Evolutionary conservation across 1,284 basidiomycete species (phyloP).

Genomic region (Moesziomyces antarcticus): DNA sequence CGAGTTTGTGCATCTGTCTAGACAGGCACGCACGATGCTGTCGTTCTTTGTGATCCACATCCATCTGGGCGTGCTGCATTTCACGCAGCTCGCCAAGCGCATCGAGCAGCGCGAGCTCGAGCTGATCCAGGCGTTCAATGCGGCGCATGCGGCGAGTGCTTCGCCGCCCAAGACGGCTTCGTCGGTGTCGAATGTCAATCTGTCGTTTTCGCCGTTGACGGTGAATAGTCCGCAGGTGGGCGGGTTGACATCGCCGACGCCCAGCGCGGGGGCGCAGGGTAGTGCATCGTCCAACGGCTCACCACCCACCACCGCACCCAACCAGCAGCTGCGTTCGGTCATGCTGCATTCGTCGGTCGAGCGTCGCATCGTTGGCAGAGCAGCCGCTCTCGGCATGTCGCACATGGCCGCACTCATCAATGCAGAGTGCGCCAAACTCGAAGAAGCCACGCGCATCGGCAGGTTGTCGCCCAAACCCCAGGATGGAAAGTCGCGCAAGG

Average conservation of each 20-base stretch:
- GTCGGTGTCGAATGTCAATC: neutral
- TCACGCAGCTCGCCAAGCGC: conserved; percentile 34
- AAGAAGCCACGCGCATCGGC: conserved; percentile 19
- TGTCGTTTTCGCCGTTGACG: conserved; percentile 20
- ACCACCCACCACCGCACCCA: neutral
- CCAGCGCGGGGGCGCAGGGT: neutral
- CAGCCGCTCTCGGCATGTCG: conserved; percentile 38
- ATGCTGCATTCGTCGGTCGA: conserved; percentile 32
- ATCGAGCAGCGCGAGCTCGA: conserved; percentile 48
- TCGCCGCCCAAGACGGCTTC: neutral
- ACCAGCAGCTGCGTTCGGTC: conserved; percentile 14
- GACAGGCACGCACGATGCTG: conserved; percentile 44
- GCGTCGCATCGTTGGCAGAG: conserved; percentile 27
- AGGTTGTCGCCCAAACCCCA: conserved; percentile 3
- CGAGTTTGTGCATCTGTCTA: conserved; percentile 38
- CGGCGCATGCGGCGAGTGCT: neutral
- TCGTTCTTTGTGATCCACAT: conserved; percentile 49
- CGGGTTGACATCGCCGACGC: neutral
- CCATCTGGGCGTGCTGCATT: conserved; percentile 44
- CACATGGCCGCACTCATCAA: conserved; percentile 35
- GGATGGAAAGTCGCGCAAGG: conserved; percentile 30
- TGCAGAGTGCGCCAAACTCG: conserved; percentile 26
- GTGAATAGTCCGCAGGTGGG: conserved; percentile 4
- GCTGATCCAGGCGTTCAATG: conserved; percentile 36
- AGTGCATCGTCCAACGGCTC: conserved; percentile 5